Evolutionary conservation across 306 rosid species (phyloP).

Genomic region (Coriaria nepalensis): DNA sequence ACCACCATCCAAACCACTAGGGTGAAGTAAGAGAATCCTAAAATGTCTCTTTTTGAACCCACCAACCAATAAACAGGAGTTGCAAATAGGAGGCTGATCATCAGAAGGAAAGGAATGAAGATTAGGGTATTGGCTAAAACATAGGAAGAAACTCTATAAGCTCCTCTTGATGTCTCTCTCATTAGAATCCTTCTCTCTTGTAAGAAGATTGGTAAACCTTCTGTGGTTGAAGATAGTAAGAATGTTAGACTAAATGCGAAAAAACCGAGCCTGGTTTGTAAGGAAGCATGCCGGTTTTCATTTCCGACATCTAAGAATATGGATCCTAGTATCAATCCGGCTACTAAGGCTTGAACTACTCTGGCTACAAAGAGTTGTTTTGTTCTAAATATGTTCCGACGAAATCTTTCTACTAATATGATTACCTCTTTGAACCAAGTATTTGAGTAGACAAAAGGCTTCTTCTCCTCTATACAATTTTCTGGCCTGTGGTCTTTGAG

Average conservation of each 20-base stretch:
- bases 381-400: conserved; percentile 77
- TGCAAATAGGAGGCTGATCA: conserved; percentile 28
- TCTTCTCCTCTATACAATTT: conserved; percentile 19
- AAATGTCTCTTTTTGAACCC: conserved; percentile 23
- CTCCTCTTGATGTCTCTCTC: conserved; percentile 43
- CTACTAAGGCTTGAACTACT: conserved; percentile 37
- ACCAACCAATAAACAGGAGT: conserved; percentile 39
- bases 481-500: conserved; percentile 12
- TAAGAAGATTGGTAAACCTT: conserved; percentile 48
- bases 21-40: conserved; percentile 36
- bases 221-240: conserved; percentile 43
- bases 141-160: conserved; percentile 40
- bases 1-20: conserved; percentile 44
- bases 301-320: conserved; percentile 32
- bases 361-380: conserved; percentile 51
- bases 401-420: conserved; percentile 75
- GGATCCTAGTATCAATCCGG: conserved; percentile 36
- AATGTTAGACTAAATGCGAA: conserved; percentile 54
- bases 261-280: conserved; percentile 37
- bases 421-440: conserved; percentile 38
- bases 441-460: conserved; percentile 32
- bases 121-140: conserved; percentile 33
- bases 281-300: conserved; percentile 13
- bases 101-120: conserved; percentile 39
- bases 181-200: conserved; percentile 33